Percentiles rank a stretch among this genome's conserved stretches.
Conservation (phyloP, 192 early-diverging fungal species). For the Spizellomyces sp. region DNA sequence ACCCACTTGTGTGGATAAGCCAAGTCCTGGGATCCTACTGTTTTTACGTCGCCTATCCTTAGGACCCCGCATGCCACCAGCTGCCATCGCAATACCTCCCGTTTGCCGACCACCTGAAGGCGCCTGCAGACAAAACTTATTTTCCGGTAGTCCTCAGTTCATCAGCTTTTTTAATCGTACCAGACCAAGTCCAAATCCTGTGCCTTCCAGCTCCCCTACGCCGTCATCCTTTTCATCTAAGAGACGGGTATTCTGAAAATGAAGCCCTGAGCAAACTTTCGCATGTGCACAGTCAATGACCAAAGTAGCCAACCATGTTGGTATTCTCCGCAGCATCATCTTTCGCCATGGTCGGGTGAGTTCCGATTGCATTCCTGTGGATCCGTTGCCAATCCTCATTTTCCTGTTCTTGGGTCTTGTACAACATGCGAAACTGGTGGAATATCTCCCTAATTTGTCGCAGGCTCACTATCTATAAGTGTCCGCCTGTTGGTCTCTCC, state of each 20-base stretch:
- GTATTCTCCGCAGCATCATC: constrained; percentile 7
- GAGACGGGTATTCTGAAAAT: not conserved
- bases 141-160: constrained; percentile 4
- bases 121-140: constrained; percentile 11
- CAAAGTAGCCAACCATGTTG: too few species aligned
- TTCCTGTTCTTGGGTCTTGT: constrained; percentile 52
- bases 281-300: too few species aligned
- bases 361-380: constrained; percentile 13
- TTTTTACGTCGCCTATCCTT: constrained; percentile 40
- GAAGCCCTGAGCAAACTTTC: not conserved
- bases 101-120: constrained; percentile 15
- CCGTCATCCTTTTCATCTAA: constrained; percentile 53
- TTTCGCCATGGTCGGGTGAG: not conserved
- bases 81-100: constrained; percentile 23
- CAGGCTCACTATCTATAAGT: constrained; percentile 51
- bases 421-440: constrained; percentile 50
- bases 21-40: constrained; percentile 2
- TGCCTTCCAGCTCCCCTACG: constrained; percentile 61
- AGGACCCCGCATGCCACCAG: not conserved
- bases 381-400: constrained; percentile 45
- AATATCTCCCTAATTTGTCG: constrained; percentile 59
- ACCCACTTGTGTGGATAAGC: not conserved
- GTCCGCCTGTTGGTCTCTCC: not conserved
- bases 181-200: constrained; percentile 61
- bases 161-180: constrained; percentile 29